phyloP scores from a whole-genome alignment of 331 rosid genomes.

The Ulmus americana region DNA sequence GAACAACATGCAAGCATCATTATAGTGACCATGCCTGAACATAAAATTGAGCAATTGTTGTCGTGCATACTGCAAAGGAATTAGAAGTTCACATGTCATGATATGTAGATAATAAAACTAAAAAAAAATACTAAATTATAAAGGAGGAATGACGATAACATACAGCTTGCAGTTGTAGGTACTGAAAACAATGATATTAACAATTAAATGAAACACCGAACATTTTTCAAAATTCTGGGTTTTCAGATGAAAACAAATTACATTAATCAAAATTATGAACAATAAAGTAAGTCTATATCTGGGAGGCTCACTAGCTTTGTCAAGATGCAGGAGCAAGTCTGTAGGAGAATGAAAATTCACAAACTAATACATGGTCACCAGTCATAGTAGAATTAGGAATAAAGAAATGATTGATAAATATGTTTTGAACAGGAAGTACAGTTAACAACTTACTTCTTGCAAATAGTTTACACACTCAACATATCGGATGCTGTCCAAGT shows the following conservation, averaged over 20 bases:
- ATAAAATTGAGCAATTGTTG: constrained; percentile 83
- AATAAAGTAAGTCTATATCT: neutral
- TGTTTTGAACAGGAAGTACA: neutral
- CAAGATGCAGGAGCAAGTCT: neutral
- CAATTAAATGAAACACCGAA: neutral
- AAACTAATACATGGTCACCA: neutral
- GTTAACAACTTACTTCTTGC: constrained; percentile 61
- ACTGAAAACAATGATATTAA: neutral
- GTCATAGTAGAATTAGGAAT: neutral
- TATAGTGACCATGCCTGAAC: constrained; percentile 86
- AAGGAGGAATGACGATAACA: neutral
- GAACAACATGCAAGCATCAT: constrained; percentile 80
- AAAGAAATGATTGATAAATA: constrained; percentile 2
- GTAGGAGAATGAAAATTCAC: neutral
- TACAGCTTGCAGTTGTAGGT: neutral
- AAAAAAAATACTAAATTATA: constrained; percentile 6
- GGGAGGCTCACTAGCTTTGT: neutral
- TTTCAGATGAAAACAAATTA: constrained; percentile 1
- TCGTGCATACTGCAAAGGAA: constrained; percentile 72
- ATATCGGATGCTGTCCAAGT: constrained; percentile 71
- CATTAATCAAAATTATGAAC: neutral
- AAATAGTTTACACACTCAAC: constrained; percentile 81
- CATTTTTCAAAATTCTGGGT: neutral
- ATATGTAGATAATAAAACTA: constrained; percentile 22
- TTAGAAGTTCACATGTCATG: constrained; percentile 21